A percentile compares a stretch with the other conserved stretches of the same genome.
phyloP scores from a whole-genome alignment of 2,329 filamentous ascomycete species.

The Diaporthe citri region DNA sequence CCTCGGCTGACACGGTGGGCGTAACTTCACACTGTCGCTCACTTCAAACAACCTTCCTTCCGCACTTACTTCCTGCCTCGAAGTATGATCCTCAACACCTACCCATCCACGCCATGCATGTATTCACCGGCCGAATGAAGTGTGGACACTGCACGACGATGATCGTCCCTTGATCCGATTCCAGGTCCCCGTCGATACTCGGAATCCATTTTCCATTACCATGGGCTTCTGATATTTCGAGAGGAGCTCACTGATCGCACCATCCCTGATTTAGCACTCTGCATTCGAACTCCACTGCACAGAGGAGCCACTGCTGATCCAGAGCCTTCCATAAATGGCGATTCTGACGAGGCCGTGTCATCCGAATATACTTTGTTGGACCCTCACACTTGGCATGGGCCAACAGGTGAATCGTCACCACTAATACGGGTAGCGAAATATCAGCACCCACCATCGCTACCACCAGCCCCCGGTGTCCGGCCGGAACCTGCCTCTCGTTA shows the following conservation, averaged over 20 bases:
- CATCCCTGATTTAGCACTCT: constrained; percentile 12
- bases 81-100: background rate
- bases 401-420: background rate
- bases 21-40: background rate
- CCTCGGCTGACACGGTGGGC: background rate
- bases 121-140: background rate
- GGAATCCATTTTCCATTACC: background rate
- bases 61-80: background rate
- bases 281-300: background rate
- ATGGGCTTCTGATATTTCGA: background rate
- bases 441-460: background rate
- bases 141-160: too few relatives aligned
- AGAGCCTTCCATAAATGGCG: background rate
- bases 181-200: background rate
- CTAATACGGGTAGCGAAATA: background rate
- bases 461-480: background rate
- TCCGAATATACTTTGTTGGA: background rate
- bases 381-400: background rate
- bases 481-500: background rate
- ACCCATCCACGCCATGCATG: background rate
- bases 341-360: background rate
- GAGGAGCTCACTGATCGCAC: background rate
- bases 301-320: constrained; percentile 21
- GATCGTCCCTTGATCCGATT: background rate
- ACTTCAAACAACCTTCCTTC: background rate